Evolutionary conservation across 257 asterid genomes (phyloP).

Genomic region (Jaltomata sinuosa): DNA sequence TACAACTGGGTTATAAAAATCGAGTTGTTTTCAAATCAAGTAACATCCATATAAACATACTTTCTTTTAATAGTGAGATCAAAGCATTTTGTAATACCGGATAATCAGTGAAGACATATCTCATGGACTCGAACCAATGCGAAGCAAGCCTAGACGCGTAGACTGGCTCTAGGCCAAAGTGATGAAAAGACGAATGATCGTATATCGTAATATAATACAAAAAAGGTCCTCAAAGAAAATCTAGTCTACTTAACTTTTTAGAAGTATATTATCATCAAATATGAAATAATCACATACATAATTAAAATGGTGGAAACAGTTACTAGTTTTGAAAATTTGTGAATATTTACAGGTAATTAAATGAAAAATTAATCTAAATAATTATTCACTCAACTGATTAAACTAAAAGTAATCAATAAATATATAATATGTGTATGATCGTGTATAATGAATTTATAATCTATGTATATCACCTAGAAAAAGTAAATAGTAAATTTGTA

Average conservation of each 20-base stretch:
- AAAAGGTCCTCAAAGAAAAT: not conserved
- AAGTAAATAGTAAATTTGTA: no score
- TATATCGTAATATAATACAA: not conserved
- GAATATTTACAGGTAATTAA: not conserved
- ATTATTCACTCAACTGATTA: no score
- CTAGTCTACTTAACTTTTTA: not conserved
- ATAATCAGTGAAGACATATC: not conserved
- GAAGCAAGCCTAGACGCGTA: not conserved
- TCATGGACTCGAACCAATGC: not conserved
- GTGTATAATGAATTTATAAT: no score
- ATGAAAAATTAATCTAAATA: no score
- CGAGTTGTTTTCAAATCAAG: not conserved
- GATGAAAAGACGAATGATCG: not conserved
- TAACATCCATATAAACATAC: not conserved
- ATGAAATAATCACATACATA: not conserved
- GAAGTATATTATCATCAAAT: not conserved
- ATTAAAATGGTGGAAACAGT: no score
- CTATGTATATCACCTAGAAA: no score
- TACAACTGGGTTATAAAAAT: no score
- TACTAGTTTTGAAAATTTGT: not conserved
- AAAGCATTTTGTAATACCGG: not conserved
- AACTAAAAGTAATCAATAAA: no score
- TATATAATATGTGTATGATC: no score
- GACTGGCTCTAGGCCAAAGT: not conserved
- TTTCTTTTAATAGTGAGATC: not conserved